phyloP scores from a whole-genome alignment of 768 basidiomycete species.

The Exsudoporus frostii region DNA sequence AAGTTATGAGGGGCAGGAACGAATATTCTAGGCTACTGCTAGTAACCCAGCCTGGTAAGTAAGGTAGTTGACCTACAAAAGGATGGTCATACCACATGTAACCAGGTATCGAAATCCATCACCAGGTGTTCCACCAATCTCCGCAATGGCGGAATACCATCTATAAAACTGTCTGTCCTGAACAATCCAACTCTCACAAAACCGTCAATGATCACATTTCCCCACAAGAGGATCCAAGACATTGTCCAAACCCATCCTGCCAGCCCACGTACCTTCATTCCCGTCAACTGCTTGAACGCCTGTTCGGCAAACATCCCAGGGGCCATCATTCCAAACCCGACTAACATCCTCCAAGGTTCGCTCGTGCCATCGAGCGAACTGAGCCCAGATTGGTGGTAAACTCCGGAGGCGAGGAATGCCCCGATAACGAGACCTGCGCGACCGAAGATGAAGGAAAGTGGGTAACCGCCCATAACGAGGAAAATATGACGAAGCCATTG shows the following conservation, averaged over 20 bases:
- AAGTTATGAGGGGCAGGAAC: no score
- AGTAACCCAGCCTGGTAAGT: neutral
- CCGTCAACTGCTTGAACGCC: slow-evolving; percentile 19
- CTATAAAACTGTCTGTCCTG: neutral
- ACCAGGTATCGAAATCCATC: neutral
- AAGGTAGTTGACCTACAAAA: neutral
- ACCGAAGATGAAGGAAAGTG: slow-evolving; percentile 40
- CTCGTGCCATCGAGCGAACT: slow-evolving; percentile 50
- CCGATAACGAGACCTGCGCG: slow-evolving; percentile 48
- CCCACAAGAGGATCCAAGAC: slow-evolving; percentile 26
- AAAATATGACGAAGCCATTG: slow-evolving; percentile 34
- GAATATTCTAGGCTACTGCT: neutral
- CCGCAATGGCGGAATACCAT: neutral
- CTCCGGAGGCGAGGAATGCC: slow-evolving; percentile 52
- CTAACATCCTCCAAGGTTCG: slow-evolving; percentile 39
- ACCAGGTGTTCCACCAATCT: neutral
- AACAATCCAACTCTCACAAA: slow-evolving; percentile 15
- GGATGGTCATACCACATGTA: neutral
- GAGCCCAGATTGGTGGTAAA: slow-evolving; percentile 47
- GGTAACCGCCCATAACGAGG: slow-evolving; percentile 28
- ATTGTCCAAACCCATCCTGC: slow-evolving; percentile 36
- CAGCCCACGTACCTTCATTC: slow-evolving; percentile 27
- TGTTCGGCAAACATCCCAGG: slow-evolving; percentile 46
- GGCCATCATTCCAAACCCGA: slow-evolving; percentile 56
- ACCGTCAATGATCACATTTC: slow-evolving; percentile 21